Evolutionary conservation across 2,329 filamentous ascomycete species (phyloP).

Genomic region (Botrytis aclada): DNA sequence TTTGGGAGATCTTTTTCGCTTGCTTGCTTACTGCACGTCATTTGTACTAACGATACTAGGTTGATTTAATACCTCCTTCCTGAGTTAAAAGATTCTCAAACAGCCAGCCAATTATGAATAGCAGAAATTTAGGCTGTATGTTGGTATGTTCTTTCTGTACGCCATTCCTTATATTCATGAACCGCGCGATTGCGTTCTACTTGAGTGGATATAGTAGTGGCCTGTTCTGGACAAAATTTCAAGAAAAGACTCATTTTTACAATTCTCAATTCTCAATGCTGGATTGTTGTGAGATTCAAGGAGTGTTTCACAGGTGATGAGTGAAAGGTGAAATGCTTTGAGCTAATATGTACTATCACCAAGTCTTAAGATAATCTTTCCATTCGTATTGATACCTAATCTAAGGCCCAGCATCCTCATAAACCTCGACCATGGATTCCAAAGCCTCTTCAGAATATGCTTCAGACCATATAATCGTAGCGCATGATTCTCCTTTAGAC

Average conservation of each 20-base stretch:
- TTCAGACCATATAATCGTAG: neutral
- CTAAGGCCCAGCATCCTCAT: neutral
- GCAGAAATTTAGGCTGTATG: neutral
- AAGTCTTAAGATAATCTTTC: neutral
- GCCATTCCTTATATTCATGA: rapidly evolving
- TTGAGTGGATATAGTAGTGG: neutral
- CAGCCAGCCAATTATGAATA: rapidly evolving
- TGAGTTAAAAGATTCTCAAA: neutral
- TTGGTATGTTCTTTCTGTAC: neutral
- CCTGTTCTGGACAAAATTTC: too few relatives aligned
- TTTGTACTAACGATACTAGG: too few relatives aligned
- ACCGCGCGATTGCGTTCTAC: rapidly evolving
- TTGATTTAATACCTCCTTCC: neutral
- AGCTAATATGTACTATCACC: neutral
- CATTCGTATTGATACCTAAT: neutral
- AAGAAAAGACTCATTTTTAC: too few relatives aligned
- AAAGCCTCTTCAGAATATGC: neutral
- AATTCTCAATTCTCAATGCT: neutral
- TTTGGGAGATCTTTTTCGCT: neutral
- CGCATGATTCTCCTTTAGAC: too few relatives aligned
- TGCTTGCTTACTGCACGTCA: neutral
- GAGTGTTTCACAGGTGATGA: neutral
- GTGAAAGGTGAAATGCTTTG: neutral
- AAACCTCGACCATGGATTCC: neutral
- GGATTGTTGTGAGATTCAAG: too few relatives aligned